These are phyloP conservation scores for Pisolithus thermaeus DNA, from an alignment of 1,284 basidiomycete species.

Conservation along the genomic window DNA sequence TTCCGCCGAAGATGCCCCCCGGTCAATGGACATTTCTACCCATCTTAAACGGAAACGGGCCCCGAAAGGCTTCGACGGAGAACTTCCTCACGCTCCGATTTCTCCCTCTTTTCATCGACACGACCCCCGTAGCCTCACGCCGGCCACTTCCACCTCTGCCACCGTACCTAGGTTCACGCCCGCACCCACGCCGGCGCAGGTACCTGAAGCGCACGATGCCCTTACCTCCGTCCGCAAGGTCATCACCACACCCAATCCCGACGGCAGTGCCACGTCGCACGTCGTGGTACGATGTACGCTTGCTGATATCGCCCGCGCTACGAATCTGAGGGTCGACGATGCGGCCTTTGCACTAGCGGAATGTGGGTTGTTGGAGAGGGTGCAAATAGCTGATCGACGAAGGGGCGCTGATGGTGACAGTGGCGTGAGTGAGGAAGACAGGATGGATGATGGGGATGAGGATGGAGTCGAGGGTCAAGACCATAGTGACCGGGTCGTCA, in stretches of 20 bases:
- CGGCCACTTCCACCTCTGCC: too few relatives aligned
- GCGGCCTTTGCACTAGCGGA: conserved; percentile 85
- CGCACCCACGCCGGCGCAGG: too few relatives aligned
- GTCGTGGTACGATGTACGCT: conserved; percentile 63
- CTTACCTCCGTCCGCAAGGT: conserved; percentile 46
- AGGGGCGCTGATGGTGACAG: background rate
- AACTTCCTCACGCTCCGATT: conserved; percentile 19
- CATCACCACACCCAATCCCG: conserved; percentile 49
- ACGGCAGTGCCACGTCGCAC: conserved; percentile 65
- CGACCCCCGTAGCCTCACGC: too few relatives aligned
- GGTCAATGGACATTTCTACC: background rate
- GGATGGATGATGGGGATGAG: background rate
- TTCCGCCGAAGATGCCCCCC: background rate
- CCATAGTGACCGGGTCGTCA: conserved; percentile 30
- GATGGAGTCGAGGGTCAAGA: background rate
- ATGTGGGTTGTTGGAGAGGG: conserved; percentile 66
- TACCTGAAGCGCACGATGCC: conserved; percentile 14
- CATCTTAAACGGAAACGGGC: conserved; percentile 38
- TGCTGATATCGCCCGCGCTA: conserved; percentile 69
- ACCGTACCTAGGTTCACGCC: too few relatives aligned
- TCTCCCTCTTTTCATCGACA: too few relatives aligned
- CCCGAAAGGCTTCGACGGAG: conserved; percentile 63
- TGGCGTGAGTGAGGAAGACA: background rate
- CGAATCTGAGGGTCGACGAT: conserved; percentile 82
- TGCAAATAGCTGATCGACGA: conserved; percentile 12